Percentiles rank a stretch among this genome's conserved stretches.
These are phyloP conservation scores for Fusarium dlaminii DNA, from an alignment of 2,329 filamentous ascomycete species.

Conservation along the genomic window DNA sequence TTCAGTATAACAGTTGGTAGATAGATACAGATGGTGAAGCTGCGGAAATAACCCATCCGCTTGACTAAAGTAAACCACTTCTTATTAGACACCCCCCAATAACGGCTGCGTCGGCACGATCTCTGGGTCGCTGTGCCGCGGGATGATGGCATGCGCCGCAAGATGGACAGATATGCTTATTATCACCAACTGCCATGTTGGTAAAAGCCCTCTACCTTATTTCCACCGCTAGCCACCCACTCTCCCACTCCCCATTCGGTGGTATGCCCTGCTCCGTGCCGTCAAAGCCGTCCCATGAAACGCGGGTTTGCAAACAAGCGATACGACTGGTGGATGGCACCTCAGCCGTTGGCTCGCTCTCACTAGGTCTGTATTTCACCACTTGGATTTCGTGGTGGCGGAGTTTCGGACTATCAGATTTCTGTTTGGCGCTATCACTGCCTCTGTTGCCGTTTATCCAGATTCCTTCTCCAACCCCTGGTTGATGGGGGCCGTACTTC, in stretches of 20 bases:
- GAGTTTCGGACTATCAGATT: constrained; percentile 28
- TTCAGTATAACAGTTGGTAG: not conserved
- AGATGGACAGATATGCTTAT: constrained; percentile 46
- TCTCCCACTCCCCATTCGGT: not conserved
- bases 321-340: constrained; percentile 12
- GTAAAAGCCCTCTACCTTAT: constrained; percentile 8
- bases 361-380: not conserved
- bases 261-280: constrained; percentile 9
- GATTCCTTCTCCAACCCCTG: constrained; percentile 27
- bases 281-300: constrained; percentile 32
- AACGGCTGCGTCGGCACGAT: constrained; percentile 44
- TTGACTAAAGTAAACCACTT: not conserved
- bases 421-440: constrained; percentile 33
- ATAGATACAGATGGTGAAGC: not conserved
- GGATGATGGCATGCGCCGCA: constrained; percentile 43
- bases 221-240: not conserved
- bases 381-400: constrained; percentile 25
- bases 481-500: constrained; percentile 18
- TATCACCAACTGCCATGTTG: constrained; percentile 20
- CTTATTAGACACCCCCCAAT: constrained; percentile 17
- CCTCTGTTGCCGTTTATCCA: constrained; percentile 42
- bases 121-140: constrained; percentile 37
- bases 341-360: not conserved
- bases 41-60: constrained; percentile 25
- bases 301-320: constrained; percentile 7